These are phyloP conservation scores for Arctium lappa DNA, from an alignment of 129 eudicot species.

Conservation along the genomic window DNA sequence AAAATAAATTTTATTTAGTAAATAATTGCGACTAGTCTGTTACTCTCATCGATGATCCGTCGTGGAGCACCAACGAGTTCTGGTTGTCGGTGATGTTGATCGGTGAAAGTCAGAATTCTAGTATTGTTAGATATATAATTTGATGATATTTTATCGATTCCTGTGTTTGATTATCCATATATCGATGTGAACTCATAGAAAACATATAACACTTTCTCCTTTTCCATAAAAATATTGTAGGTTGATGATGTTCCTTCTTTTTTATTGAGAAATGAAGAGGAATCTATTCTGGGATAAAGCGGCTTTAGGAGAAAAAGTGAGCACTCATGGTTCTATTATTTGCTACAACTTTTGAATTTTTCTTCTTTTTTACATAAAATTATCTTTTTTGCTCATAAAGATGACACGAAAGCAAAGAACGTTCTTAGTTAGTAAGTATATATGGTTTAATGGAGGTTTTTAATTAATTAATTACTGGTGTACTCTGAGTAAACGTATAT, in stretches of 20 bases:
- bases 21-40: no score
- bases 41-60: no score
- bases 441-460: background rate
- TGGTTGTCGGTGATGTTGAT: no score
- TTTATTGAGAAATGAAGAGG: background rate
- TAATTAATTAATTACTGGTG: background rate
- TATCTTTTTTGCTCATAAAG: background rate
- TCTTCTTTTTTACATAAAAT: background rate
- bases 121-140: no score
- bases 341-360: background rate
- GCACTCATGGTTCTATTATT: background rate
- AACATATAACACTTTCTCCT: background rate
- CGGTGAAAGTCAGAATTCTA: no score
- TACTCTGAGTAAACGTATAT: no score
- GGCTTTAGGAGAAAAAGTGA: background rate
- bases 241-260: background rate
- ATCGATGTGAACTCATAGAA: background rate
- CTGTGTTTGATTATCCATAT: background rate
- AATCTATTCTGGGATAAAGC: background rate
- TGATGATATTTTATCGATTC: no score
- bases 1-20: no score
- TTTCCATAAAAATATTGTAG: background rate
- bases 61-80: no score
- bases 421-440: background rate
- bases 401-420: background rate